A percentile compares a stretch with the other conserved stretches of the same genome.
Conservation (phyloP, 2,329 filamentous ascomycete species). For the Xylariaceae sp. region DNA sequence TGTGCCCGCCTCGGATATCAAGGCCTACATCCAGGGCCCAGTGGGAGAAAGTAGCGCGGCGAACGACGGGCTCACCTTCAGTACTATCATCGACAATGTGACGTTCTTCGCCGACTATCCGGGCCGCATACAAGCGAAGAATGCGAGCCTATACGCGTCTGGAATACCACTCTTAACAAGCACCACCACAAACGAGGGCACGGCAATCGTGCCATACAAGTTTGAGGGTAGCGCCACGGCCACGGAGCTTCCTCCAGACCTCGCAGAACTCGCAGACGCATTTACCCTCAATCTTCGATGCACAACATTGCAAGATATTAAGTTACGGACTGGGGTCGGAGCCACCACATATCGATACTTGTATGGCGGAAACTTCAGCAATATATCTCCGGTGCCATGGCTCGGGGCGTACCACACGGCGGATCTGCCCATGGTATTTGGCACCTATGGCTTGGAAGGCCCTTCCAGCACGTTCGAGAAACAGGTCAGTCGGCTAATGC, state of each 20-base stretch:
- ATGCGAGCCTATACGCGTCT: constrained; percentile 3
- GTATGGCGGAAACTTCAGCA: constrained; percentile 10
- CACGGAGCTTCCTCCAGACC: constrained; percentile 1
- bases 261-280: neutral
- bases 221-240: constrained; percentile 9
- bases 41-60: neutral
- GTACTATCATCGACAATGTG: constrained; percentile 8
- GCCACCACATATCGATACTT: constrained; percentile 7
- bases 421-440: constrained; percentile 9
- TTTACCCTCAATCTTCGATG: constrained; percentile 1
- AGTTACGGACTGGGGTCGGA: neutral
- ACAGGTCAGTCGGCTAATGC: constrained; percentile 7
- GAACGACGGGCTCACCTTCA: neutral
- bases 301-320: constrained; percentile 1
- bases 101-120: constrained; percentile 7
- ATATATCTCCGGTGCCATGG: constrained; percentile 10
- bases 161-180: constrained; percentile 3
- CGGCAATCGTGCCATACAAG: constrained; percentile 4
- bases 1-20: constrained; percentile 1
- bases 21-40: constrained; percentile 1
- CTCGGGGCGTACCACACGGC: constrained; percentile 12
- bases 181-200: constrained; percentile 6
- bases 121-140: neutral
- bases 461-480: neutral
- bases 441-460: constrained; percentile 7